Evolutionary conservation across 2,329 filamentous ascomycete species (phyloP), one percentile per base, ranked within the genome.

Genomic region (Hypomyces rosellus): DNA sequence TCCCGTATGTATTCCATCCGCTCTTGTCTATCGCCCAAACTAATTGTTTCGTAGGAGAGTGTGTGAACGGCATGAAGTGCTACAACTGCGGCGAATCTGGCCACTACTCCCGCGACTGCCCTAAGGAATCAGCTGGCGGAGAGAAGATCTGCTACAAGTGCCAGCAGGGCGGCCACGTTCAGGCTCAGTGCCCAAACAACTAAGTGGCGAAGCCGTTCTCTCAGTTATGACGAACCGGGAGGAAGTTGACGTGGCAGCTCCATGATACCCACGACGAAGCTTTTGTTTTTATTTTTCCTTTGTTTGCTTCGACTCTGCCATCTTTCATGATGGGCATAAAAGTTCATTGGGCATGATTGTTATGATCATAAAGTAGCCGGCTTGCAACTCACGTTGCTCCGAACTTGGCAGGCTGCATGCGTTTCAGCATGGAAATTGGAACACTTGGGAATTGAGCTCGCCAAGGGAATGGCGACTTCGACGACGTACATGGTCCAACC

Each of bases 141-240:
- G 92, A 97, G 81, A 92, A 95, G 71, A 90, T 96, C 69, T 99
- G 93, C 86, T 99, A 99, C 83, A 95, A 95, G 80, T 97, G 82
- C 80, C 81, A 85, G 74, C 80, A 84, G 72, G 68, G 78, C 60
- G 91, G 92, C 63, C 92, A 96, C 75, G 86, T 97, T 69, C 92
- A 96, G 82, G 84, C 88, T 63, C 83, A 88, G 65, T 99, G 93
- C 85, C 89, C 92, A 65, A 90, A 86, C 70, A 90, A 86, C 70
- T 78, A 77, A 72, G 61, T 57, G 57, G 57, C 57, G 56, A 56
- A 50, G 52, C 50, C 52, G 55, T 58, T 54, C 59, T 61, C 59
- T 57, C 54, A 42, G 54, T 45, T 55, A 46, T 37, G 52, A 40
- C 33, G 14, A 16, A 41, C 51, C 55, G 52, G 57, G 62, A 57